Conservation (phyloP, 2,329 filamentous ascomycete genomes). For the Pseudonectria foliicola region DNA sequence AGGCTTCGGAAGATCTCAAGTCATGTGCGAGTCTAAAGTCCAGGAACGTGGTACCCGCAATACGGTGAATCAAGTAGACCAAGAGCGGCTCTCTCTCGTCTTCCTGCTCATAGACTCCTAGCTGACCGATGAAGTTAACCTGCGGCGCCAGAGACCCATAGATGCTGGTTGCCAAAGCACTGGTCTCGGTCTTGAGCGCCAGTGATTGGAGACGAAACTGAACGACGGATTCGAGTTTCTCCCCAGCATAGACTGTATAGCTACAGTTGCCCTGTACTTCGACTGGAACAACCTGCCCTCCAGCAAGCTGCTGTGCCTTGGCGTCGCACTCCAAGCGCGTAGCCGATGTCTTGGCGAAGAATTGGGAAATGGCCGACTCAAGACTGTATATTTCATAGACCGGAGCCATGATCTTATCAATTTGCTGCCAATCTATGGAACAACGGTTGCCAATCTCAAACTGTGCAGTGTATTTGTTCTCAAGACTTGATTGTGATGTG, state of each 20-base stretch:
- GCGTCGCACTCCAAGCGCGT: constrained; percentile 12
- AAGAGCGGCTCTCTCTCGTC: constrained; percentile 26
- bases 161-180: constrained; percentile 20
- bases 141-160: constrained; percentile 24
- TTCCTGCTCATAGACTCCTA: constrained; percentile 18
- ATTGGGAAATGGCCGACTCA: too few relatives aligned
- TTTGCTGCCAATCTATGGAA: too few relatives aligned
- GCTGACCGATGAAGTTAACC: constrained; percentile 19
- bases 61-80: constrained; percentile 30
- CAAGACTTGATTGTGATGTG: too few relatives aligned
- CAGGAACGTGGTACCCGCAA: constrained; percentile 28
- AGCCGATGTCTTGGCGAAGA: constrained; percentile 21
- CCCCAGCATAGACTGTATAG: constrained; percentile 33
- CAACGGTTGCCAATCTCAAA: too few relatives aligned
- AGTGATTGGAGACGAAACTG: constrained; percentile 32
- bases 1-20: constrained; percentile 20
- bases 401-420: too few relatives aligned
- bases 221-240: constrained; percentile 25
- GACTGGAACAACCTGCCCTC: constrained; percentile 25
- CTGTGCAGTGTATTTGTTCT: too few relatives aligned
- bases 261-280: constrained; percentile 30
- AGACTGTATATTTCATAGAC: too few relatives aligned
- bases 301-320: constrained; percentile 21
- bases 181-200: constrained; percentile 24
- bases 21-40: constrained; percentile 27